Conservation (phyloP, 2,329 filamentous ascomycete genomes). For the Botrytis aclada region DNA sequence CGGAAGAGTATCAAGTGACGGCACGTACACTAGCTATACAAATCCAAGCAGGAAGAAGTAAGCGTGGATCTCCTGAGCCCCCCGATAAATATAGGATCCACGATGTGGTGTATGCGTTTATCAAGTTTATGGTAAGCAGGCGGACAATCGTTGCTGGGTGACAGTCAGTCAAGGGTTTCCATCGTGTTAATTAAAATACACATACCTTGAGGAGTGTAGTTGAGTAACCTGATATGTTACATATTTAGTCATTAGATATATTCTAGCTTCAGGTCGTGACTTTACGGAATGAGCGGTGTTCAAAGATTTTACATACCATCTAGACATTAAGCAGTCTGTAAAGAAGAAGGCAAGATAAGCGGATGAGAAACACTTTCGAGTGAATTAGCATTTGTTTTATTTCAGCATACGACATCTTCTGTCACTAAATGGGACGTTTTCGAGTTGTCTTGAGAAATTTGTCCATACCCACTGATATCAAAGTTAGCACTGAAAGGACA, state of each 20-base stretch:
- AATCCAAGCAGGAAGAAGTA: slow-evolving; percentile 75
- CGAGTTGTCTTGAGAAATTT: neutral
- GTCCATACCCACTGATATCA: neutral
- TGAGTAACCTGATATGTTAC: slow-evolving; percentile 60
- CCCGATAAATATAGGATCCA: slow-evolving; percentile 68
- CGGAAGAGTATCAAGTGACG: neutral
- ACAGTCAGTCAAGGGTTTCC: neutral
- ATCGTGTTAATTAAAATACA: neutral
- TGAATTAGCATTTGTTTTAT: neutral
- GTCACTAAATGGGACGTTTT: neutral
- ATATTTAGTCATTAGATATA: slow-evolving; percentile 11
- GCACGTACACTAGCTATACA: slow-evolving; percentile 65
- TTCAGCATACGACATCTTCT: neutral
- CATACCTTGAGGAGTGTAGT: slow-evolving; percentile 68
- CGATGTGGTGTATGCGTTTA: slow-evolving; percentile 73
- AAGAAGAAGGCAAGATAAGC: slow-evolving; percentile 81
- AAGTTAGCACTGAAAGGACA: neutral
- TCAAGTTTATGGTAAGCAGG: slow-evolving; percentile 69
- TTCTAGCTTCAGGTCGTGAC: neutral
- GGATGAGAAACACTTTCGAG: slow-evolving; percentile 64
- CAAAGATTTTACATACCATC: slow-evolving; percentile 55
- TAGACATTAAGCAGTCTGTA: slow-evolving; percentile 79
- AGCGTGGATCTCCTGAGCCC: slow-evolving; percentile 65
- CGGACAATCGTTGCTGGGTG: slow-evolving; percentile 69
- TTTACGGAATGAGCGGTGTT: neutral